A percentile compares a stretch with the other conserved stretches of the same genome.
These are phyloP conservation scores for Mycena vulgaris DNA, from an alignment of 768 basidiomycete genomes.

Conservation along the genomic window DNA sequence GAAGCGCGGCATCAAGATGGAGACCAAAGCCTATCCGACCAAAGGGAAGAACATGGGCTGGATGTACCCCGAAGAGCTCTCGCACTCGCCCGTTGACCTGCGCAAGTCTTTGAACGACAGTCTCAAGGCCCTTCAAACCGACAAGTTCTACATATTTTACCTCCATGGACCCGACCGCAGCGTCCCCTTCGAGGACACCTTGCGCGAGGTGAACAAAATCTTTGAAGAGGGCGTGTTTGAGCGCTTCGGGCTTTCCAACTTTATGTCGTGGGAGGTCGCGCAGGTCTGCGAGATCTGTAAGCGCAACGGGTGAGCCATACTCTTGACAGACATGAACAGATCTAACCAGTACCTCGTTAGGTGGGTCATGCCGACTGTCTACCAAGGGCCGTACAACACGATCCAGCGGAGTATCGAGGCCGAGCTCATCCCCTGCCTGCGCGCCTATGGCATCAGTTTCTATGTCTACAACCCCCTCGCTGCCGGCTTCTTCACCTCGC, in stretches of 20 bases:
- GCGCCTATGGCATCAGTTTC: conserved; percentile 60
- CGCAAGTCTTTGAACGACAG: conserved; percentile 52
- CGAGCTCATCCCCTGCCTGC: conserved; percentile 50
- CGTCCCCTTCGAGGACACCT: conserved; percentile 62
- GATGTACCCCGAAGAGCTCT: conserved; percentile 10
- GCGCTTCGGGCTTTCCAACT: conserved; percentile 65
- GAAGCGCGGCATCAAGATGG: conserved; percentile 57
- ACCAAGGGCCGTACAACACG: conserved; percentile 52
- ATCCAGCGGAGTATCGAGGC: conserved; percentile 37
- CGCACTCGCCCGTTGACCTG: conserved; percentile 22
- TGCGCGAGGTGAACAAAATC: conserved; percentile 56
- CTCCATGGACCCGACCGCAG: conserved; percentile 64
- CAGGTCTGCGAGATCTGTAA: conserved; percentile 52
- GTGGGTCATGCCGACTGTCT: conserved; percentile 62
- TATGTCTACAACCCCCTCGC: conserved; percentile 62
- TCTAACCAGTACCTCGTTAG: too few relatives aligned
- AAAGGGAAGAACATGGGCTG: conserved; percentile 13
- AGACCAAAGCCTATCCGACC: conserved; percentile 64
- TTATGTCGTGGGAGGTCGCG: conserved; percentile 57
- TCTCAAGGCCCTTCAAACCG: conserved; percentile 59
- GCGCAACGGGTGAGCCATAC: conserved; percentile 54
- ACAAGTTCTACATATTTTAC: conserved; percentile 53
- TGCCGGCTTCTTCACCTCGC: conserved; percentile 58
- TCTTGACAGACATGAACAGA: too few relatives aligned
- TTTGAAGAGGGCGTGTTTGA: conserved; percentile 61